phyloP scores from a whole-genome alignment of 768 basidiomycete genomes.

The Termitomyces sp. region DNA sequence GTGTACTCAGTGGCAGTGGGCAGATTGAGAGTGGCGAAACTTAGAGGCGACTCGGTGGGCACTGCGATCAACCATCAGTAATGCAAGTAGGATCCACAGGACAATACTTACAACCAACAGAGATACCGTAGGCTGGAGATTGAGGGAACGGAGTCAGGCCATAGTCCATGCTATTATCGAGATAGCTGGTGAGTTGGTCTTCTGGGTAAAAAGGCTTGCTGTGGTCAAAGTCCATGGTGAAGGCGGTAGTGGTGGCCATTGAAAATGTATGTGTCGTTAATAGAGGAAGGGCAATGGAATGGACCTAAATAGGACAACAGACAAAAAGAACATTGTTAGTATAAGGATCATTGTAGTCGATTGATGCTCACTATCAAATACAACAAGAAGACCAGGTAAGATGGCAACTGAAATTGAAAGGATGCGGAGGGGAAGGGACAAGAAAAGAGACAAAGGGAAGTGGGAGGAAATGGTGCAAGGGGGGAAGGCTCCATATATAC shows the following conservation, averaged over 20 bases:
- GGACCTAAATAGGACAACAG: slow-evolving; percentile 15
- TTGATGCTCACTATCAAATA: slow-evolving; percentile 17
- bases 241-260: slow-evolving; percentile 22
- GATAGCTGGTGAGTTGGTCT: slow-evolving; percentile 37
- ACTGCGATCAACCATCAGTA: slow-evolving; percentile 29
- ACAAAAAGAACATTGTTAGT: slow-evolving; percentile 16
- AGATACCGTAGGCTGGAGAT: slow-evolving; percentile 49
- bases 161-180: slow-evolving; percentile 51
- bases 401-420: slow-evolving; percentile 32
- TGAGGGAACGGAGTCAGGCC: slow-evolving; percentile 63
- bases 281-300: slow-evolving; percentile 18
- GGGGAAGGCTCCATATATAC: slow-evolving; percentile 20
- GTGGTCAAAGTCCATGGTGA: slow-evolving; percentile 45
- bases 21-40: slow-evolving; percentile 58
- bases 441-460: slow-evolving; percentile 16
- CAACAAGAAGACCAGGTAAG: slow-evolving; percentile 18
- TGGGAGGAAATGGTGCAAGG: slow-evolving; percentile 17
- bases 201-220: slow-evolving; percentile 41
- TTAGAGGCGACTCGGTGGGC: slow-evolving; percentile 53
- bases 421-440: slow-evolving; percentile 24
- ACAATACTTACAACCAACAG: slow-evolving; percentile 54
- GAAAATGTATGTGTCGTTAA: not conserved
- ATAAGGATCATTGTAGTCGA: slow-evolving; percentile 22
- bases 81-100: slow-evolving; percentile 4
- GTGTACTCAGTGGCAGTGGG: slow-evolving; percentile 41